These are phyloP conservation scores for Fragaria iinumae DNA, from an alignment of 306 rosid species.

Conservation along the genomic window DNA sequence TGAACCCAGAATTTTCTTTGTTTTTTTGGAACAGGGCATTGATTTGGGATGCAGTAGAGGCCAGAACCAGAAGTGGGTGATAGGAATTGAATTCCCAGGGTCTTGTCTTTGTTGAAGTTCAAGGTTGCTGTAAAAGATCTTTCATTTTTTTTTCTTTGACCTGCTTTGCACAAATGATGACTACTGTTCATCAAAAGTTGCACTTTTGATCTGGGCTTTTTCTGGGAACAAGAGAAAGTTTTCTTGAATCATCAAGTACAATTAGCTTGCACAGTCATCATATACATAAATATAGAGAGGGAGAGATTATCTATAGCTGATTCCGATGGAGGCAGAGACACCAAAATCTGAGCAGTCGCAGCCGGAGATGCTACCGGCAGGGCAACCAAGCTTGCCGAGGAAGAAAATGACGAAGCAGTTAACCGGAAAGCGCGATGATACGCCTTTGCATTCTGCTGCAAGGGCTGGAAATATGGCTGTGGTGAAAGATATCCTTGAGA, in stretches of 20 bases:
- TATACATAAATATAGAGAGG: neutral
- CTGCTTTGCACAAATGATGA: constrained; percentile 31
- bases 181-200: constrained; percentile 35
- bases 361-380: constrained; percentile 23
- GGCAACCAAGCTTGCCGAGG: constrained; percentile 40
- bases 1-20: constrained; percentile 9
- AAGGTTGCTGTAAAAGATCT: constrained; percentile 23
- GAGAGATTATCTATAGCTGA: constrained; percentile 13
- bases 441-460: constrained; percentile 69
- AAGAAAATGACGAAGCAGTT: constrained; percentile 86
- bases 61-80: constrained; percentile 20
- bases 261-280: neutral
- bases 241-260: constrained; percentile 21
- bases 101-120: constrained; percentile 19
- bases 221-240: constrained; percentile 34
- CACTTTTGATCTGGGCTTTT: constrained; percentile 49
- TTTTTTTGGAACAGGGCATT: constrained; percentile 27
- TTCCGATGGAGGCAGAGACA: constrained; percentile 44
- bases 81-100: constrained; percentile 9
- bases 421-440: constrained; percentile 91
- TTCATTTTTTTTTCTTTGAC: constrained; percentile 9
- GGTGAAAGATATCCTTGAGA: constrained; percentile 40
- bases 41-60: constrained; percentile 33
- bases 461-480: constrained; percentile 62
- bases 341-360: constrained; percentile 13